A percentile compares a stretch with the other conserved stretches of the same genome.
These are phyloP conservation scores for Quercus phellos DNA, from an alignment of 331 rosid genomes.

Conservation along the genomic window DNA sequence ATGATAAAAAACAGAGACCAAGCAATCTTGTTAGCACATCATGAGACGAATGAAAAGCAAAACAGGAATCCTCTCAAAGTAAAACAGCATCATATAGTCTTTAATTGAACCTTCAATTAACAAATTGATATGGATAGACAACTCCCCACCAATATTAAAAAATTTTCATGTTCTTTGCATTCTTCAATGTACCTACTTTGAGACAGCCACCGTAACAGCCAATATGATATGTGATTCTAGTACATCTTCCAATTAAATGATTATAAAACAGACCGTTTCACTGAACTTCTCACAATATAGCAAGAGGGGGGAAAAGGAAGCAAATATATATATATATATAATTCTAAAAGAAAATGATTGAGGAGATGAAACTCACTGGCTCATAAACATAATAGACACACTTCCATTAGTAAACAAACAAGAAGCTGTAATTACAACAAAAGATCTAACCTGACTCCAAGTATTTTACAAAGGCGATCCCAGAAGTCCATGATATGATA, in stretches of 20 bases:
- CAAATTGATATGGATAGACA: neutral
- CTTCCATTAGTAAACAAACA: neutral
- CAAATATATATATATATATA: neutral
- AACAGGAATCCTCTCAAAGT: neutral
- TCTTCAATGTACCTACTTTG: neutral
- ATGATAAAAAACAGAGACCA: neutral
- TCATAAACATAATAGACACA: neutral
- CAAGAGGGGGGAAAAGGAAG: neutral
- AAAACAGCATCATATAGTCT: neutral
- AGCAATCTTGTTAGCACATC: neutral
- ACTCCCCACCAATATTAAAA: neutral
- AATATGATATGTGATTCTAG: neutral
- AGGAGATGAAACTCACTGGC: neutral
- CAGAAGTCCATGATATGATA: conserved; percentile 88
- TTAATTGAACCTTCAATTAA: neutral
- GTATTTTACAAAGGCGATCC: conserved; percentile 85
- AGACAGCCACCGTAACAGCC: neutral
- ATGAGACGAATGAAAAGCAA: neutral
- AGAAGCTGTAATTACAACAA: neutral
- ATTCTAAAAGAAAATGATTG: neutral
- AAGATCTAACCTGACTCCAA: conserved; percentile 72
- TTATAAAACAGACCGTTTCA: neutral
- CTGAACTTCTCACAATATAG: neutral
- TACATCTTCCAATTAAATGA: neutral
- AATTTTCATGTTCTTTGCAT: neutral